Percentiles rank a stretch among this genome's conserved stretches.
phyloP scores from a whole-genome alignment of 2,329 filamentous ascomycete genomes.

The Xylaria sp. region DNA sequence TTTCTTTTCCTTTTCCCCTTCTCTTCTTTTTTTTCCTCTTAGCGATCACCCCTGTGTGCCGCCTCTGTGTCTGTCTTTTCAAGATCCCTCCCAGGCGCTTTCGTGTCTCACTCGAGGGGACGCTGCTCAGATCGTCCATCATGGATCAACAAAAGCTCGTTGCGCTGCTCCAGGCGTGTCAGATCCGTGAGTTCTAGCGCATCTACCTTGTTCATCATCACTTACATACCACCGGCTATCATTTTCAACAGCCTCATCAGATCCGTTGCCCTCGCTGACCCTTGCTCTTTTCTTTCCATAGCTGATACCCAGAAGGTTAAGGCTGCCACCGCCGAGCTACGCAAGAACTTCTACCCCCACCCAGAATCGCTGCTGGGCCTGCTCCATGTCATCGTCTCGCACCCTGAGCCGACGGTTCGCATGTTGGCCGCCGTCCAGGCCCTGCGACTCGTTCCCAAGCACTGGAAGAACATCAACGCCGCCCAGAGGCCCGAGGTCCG shows the following conservation, averaged over 20 bases:
- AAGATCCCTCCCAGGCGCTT: conserved; percentile 24
- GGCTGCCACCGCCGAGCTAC: conserved; percentile 87
- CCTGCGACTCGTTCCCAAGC: conserved; percentile 82
- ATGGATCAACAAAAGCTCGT: conserved; percentile 90
- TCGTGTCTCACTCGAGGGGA: conserved; percentile 31
- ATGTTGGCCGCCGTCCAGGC: conserved; percentile 94
- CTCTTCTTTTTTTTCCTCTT: background rate
- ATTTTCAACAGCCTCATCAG: background rate
- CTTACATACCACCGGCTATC: background rate
- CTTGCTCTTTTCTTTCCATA: conserved; percentile 53
- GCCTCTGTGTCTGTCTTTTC: conserved; percentile 22
- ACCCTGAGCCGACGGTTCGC: conserved; percentile 77
- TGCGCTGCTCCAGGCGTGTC: conserved; percentile 85
- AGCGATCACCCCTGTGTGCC: conserved; percentile 13
- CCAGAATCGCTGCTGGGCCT: conserved; percentile 86
- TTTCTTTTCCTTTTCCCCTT: conserved; percentile 11
- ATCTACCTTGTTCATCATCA: conserved; percentile 16
- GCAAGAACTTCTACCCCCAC: conserved; percentile 92
- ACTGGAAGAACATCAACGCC: conserved; percentile 80
- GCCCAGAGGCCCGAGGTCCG: conserved; percentile 84
- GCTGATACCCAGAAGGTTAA: conserved; percentile 92
- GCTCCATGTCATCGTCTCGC: conserved; percentile 86
- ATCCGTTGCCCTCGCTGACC: conserved; percentile 50
- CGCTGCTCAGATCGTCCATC: conserved; percentile 42
- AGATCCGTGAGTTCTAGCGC: conserved; percentile 75